Evolutionary conservation across 352 stramenopile genomes (phyloP), one percentile per base, ranked within the genome.

Genomic region (Globisporangium solare): DNA sequence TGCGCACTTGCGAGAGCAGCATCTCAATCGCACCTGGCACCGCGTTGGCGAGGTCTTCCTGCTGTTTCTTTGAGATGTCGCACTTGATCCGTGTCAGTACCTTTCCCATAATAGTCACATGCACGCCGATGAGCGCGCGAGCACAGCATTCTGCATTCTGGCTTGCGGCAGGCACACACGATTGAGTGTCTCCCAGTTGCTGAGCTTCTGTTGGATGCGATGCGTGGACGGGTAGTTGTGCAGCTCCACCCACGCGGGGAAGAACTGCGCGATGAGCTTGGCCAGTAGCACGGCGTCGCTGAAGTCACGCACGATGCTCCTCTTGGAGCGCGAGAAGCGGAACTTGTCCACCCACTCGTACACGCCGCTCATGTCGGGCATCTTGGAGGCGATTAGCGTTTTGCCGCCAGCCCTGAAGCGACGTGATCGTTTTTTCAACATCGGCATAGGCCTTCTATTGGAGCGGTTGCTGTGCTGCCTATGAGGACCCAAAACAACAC

Each of bases 101-200:
- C 54, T 80, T 82, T 14, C 72, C 74, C 82, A 31, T 18, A 47
- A 21, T 10, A 20, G 4, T 35, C 27, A 35, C 4, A 14, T 24
- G 17, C 8, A 41, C 7, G 15, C 35, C 10, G 15, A 35, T 17
- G 6, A 45, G 3, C 39, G 39, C 6, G 7, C 32, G 22, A 17
- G 12, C 17, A 43, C 48, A 43, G 27, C 6, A 24, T 12, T 41
- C 14, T 27, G 8, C 4, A 27, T n/a, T 6, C 18, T 21, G 43
- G 10, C 10, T 14, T 17, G 15, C 17, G 35, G 13, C 3, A 15
- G 15, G 1, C 2, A 52, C 74, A 39, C 48, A 84, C 74, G 70
- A 20, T 85, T 85, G 17, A 85, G 61, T 5, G 68, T 68, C 42
- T 85, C 74, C 74, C 74, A 85, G 65, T 85, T 85, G 46, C 58